These are phyloP conservation scores for Fusarium protoensiforme DNA, from an alignment of 2,329 filamentous ascomycete genomes.

Conservation along the genomic window DNA sequence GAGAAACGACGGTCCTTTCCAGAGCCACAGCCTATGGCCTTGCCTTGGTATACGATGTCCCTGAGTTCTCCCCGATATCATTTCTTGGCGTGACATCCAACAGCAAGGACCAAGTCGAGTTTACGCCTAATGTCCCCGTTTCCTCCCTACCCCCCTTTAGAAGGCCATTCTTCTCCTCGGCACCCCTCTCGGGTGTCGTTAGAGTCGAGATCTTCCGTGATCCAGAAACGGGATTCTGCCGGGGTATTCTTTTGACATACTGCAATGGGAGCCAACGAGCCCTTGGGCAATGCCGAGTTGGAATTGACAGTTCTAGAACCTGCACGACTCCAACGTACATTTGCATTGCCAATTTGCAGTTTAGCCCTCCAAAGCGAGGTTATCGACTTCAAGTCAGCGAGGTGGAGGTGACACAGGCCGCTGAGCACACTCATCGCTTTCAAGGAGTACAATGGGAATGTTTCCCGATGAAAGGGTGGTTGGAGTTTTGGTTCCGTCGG, in stretches of 20 bases:
- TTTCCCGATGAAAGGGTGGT: not conserved
- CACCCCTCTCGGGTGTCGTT: not conserved
- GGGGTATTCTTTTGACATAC: not conserved
- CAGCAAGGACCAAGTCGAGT: not conserved
- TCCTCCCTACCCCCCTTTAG: not conserved
- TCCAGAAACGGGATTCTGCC: not conserved
- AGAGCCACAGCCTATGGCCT: not conserved
- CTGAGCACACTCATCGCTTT: not conserved
- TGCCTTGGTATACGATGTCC: not conserved
- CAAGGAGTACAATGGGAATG: not conserved
- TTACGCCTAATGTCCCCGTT: not conserved
- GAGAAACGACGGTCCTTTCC: not conserved
- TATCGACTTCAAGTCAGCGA: not conserved
- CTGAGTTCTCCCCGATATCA: not conserved
- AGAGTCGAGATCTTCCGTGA: not conserved
- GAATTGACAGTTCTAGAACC: not conserved
- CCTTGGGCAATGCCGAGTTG: not conserved
- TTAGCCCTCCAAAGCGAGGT: not conserved
- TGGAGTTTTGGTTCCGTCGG: not conserved
- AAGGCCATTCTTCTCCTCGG: not conserved
- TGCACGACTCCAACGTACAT: not conserved
- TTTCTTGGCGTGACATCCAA: not conserved
- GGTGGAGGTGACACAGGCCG: not conserved
- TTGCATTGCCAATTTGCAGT: not conserved
- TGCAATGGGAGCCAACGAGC: not conserved